phyloP scores from a whole-genome alignment of 139 green algal species.

The Closterium sp. region DNA sequence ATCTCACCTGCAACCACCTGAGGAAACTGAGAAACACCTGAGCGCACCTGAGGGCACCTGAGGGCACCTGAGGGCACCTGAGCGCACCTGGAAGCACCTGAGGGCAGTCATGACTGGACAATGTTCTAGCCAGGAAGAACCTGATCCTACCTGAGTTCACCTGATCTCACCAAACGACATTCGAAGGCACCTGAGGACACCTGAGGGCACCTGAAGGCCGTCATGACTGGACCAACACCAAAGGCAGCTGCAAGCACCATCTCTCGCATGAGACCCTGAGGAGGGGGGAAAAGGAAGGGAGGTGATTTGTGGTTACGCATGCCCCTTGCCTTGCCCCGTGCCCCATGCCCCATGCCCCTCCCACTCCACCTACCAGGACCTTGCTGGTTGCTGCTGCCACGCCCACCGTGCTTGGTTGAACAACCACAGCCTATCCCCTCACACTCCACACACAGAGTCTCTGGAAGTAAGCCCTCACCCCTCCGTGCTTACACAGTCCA shows the following conservation, averaged over 20 bases:
- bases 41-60: background rate
- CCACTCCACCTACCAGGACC: background rate
- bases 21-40: background rate
- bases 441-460: too few relatives aligned
- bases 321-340: background rate
- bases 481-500: too few relatives aligned
- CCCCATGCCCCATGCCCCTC: background rate
- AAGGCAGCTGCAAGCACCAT: constrained; percentile 46
- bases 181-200: too few relatives aligned
- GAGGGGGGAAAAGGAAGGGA: too few relatives aligned
- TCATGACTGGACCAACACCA: constrained; percentile 51
- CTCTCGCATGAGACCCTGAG: constrained; percentile 32
- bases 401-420: background rate
- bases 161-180: too few relatives aligned
- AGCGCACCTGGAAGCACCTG: background rate
- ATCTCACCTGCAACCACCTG: too few relatives aligned
- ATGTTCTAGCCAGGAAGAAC: too few relatives aligned
- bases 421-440: too few relatives aligned
- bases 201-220: constrained; percentile 47
- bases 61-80: background rate
- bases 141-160: background rate
- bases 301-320: background rate
- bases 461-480: too few relatives aligned
- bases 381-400: background rate
- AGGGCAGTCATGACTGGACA: too few relatives aligned